phyloP scores from a whole-genome alignment of 73 alveolate genomes.

The Tetrahymena thermophila region DNA sequence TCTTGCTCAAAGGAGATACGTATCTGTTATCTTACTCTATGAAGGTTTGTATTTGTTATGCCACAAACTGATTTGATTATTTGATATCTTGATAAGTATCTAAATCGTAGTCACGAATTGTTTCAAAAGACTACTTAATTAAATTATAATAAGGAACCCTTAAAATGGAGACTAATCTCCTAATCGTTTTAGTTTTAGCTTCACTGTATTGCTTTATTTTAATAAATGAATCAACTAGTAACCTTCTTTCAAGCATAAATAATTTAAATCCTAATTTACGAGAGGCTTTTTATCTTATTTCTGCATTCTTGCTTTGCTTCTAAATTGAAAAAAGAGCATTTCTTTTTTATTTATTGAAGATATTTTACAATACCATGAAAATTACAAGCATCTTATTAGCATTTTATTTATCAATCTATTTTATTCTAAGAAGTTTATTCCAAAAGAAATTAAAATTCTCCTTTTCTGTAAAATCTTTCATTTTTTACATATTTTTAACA shows the following conservation, averaged over 20 bases:
- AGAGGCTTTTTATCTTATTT: not conserved
- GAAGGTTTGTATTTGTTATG: not conserved
- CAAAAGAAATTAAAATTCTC: not conserved
- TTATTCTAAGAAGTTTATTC: not conserved
- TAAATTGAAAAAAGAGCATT: not conserved
- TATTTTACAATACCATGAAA: not conserved
- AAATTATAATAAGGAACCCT: not conserved
- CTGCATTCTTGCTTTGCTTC: not conserved
- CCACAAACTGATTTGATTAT: not conserved
- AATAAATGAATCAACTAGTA: not conserved
- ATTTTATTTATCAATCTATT: not conserved
- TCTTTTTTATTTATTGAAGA: not conserved
- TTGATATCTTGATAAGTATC: not conserved
- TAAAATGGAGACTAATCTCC: not conserved
- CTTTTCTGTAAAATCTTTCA: not conserved
- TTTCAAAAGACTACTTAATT: not conserved
- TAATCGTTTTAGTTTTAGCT: not conserved
- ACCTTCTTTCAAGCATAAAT: not conserved
- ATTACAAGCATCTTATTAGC: not conserved
- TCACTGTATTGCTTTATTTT: not conserved
- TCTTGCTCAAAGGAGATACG: not conserved
- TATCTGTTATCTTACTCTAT: not conserved
- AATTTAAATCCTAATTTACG: not conserved
- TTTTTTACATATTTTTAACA: not conserved
- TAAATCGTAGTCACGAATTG: not conserved